Evolutionary conservation across 2,329 filamentous ascomycete genomes (phyloP).

Genomic region (Claviceps pazoutovae): DNA sequence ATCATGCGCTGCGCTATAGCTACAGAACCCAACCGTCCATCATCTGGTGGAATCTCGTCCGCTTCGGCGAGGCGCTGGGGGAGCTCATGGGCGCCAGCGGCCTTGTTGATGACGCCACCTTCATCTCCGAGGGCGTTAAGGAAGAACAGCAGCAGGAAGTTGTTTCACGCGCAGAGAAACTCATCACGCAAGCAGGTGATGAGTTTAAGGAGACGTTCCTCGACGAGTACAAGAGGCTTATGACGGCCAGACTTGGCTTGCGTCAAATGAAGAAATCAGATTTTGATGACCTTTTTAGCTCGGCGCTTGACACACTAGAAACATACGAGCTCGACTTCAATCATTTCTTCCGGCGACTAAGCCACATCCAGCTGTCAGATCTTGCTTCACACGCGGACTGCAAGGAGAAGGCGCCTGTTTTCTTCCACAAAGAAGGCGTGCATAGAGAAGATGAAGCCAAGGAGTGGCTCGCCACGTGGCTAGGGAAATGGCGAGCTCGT

Average conservation of each 20-base stretch:
- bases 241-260: conserved; percentile 68
- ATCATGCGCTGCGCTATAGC: conserved; percentile 71
- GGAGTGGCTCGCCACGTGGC: conserved; percentile 60
- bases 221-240: conserved; percentile 75
- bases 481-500: conserved; percentile 62
- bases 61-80: conserved; percentile 76
- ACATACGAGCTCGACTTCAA: conserved; percentile 81
- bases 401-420: conserved; percentile 48
- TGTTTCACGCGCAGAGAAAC: conserved; percentile 63
- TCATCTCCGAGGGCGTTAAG: conserved; percentile 56
- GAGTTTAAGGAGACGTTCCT: conserved; percentile 84
- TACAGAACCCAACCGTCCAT: conserved; percentile 92
- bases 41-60: conserved; percentile 97
- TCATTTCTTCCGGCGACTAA: conserved; percentile 77
- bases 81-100: conserved; percentile 72
- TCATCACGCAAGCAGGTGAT: conserved; percentile 69
- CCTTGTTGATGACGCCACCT: conserved; percentile 55
- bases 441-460: conserved; percentile 50
- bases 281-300: conserved; percentile 70
- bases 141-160: conserved; percentile 52
- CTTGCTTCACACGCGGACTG: conserved; percentile 51
- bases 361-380: conserved; percentile 45
- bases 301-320: conserved; percentile 69
- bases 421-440: conserved; percentile 65
- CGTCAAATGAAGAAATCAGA: conserved; percentile 55